Evolutionary conservation across 2,329 filamentous ascomycete species (phyloP), one percentile per base, ranked within the genome.

Genomic region (Berkeleyomyces basicola): DNA sequence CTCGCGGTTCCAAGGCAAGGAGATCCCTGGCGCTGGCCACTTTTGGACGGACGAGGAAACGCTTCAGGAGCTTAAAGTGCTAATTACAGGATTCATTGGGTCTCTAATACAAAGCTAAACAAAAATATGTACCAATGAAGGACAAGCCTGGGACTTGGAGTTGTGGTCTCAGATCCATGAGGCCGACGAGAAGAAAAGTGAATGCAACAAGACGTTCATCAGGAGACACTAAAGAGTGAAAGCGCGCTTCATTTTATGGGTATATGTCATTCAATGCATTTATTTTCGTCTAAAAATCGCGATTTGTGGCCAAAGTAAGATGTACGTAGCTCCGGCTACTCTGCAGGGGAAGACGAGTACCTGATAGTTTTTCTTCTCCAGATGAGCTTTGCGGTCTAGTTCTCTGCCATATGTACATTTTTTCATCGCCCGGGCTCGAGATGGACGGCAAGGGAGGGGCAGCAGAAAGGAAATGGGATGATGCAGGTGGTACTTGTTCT

Each of bases 31-130:
- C 0, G 82, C 81, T 0, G 82, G 82, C 0, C 83, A 86, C 68
- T 86, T 86, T 67, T 87, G 83, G 83, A 69, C 75, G 7, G 82
- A 85, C 66, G 71, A 76, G 55, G 77, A 77, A 7, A 79, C 77
- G 44, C 65, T 78, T 66, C 67, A 70, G 33, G 70, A 68, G 51
- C 68, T 78, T 59, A 68, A 70, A 61, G 66, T 68, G 9, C 68
- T 69, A 3, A 68, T 74, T 1, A 66, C 61, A 1, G 66, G 66
- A 23, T 75, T 62, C 9, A 42, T 43, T 23, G 31, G 43, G 23
- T 62, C 49, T 39, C 36, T 55, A 3, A 37, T 39, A 9, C 2
- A 11, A 55, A 14, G 3, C 2, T 31, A 39, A 55, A 39, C 14
- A 37, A 36, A 39, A 55, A 37, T n/a, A 55, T 55, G 11, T n/a